phyloP scores from a whole-genome alignment of 441 rosid genomes.

The Bocquillonia castaneifolia region DNA sequence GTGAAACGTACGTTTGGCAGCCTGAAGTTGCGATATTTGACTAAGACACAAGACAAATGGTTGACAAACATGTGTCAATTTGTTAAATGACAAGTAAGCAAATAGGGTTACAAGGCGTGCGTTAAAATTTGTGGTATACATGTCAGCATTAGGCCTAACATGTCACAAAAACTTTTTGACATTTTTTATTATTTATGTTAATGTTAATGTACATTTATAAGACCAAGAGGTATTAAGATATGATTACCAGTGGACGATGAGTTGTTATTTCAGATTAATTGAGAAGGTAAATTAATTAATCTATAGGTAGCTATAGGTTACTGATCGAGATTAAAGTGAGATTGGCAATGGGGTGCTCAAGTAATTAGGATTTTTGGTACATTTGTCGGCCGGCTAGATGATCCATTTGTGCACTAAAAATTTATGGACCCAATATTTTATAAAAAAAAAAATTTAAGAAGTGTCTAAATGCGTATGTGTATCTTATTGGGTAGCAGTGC shows the following conservation, averaged over 20 bases:
- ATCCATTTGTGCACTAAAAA: neutral
- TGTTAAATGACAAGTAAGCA: conserved; percentile 25
- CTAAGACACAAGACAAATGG: conserved; percentile 18
- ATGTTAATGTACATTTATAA: conserved; percentile 1
- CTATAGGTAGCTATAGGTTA: neutral
- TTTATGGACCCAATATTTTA: neutral
- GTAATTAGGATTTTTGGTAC: conserved; percentile 25
- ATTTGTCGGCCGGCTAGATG: conserved; percentile 29
- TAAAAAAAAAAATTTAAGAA: neutral
- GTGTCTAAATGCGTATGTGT: neutral
- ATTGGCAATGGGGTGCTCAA: conserved; percentile 10
- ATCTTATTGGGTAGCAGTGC: neutral
- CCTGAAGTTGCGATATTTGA: conserved; percentile 39
- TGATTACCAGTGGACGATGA: conserved; percentile 46
- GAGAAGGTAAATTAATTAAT: conserved; percentile 5
- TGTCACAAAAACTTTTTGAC: neutral
- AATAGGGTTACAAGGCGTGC: neutral
- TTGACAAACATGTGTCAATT: conserved; percentile 16
- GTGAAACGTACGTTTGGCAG: conserved; percentile 40
- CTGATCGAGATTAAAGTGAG: too few relatives aligned
- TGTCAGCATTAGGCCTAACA: conserved; percentile 51
- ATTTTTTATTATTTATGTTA: too few relatives aligned
- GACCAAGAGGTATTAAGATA: neutral
- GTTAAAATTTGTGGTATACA: conserved; percentile 34
- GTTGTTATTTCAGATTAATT: conserved; percentile 31